Base-by-base conservation (phyloP, 352 stramenopile species). In the Phytopythium litorale region DNA sequence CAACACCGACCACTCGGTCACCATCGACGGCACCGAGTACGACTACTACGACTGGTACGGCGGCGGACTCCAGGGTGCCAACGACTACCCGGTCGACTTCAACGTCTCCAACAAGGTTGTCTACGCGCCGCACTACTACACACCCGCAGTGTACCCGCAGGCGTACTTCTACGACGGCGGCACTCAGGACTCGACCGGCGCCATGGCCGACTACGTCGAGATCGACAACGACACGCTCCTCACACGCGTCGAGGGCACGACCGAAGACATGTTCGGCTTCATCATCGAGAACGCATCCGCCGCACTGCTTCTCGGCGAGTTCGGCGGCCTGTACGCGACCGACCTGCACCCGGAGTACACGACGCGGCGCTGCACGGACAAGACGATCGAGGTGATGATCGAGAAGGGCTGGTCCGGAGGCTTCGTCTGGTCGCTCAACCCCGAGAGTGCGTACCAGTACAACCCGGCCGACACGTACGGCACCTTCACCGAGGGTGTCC, bases 101-200 rank as follows among this genome's bases (percentile, higher is more conserved):
- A 65, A 58, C 11, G 65, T 75, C 11, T 46, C 70, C 8, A 67
- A 88, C 62, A 92, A 92, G 56, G 67, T 92, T n/a, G 84, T 92
- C 7, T 92, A 85, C 53, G 84, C 81, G 2, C 84, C 84, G 32
- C 84, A 92, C 66, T 92, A 88, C 61, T 85, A 87, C 68, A 88
- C 78, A 5, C 78, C 83, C 2, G 75, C 77, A 1, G 79, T 88
- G 59, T 88, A 81, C 28, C 79, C 79, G 0, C 72, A 88, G 56
- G 19, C 58, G 21, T 91, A 91, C 48, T 84, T 91, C 23, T 89
- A 78, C 51, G 64, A 75, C 28, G 74, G 71, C 0, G 78, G 78
- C 19, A 84, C 65, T 1, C 51, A 74, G 7, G 70, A 54, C 9
- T 61, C 64, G 8, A 68, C 62, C 7, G 71, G 69, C 23, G 75